These are phyloP conservation scores for Acer yangbiense DNA, from an alignment of 345 rosid genomes.

Conservation along the genomic window DNA sequence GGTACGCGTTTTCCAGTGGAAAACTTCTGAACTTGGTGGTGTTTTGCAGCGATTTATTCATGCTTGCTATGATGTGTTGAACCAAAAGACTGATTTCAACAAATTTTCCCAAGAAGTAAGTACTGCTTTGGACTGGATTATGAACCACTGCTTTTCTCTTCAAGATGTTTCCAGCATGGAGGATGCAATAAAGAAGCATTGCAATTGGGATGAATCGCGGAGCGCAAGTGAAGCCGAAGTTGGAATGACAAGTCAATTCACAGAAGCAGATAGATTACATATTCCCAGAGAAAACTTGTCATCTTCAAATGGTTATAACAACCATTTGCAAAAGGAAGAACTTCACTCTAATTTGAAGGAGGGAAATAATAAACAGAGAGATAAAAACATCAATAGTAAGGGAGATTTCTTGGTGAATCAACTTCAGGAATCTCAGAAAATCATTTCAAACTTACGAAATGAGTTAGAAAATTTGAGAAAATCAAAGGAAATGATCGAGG, in stretches of 20 bases:
- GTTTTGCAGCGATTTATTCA: constrained; percentile 62
- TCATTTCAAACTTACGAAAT: constrained; percentile 32
- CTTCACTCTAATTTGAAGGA: constrained; percentile 26
- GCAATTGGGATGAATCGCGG: constrained; percentile 65
- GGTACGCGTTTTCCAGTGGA: constrained; percentile 88
- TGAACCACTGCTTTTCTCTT: constrained; percentile 85
- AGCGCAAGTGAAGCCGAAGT: constrained; percentile 70
- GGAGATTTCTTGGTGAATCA: constrained; percentile 31
- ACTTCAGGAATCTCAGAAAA: constrained; percentile 45
- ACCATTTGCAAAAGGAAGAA: constrained; percentile 28
- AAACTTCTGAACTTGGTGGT: constrained; percentile 63
- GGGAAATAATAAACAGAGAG: constrained; percentile 37
- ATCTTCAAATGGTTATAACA: constrained; percentile 15
- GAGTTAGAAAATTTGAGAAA: constrained; percentile 43
- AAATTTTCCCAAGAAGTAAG: constrained; percentile 63
- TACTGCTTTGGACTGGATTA: constrained; percentile 75
- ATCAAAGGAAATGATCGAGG: constrained; percentile 35
- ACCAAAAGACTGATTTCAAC: constrained; percentile 54
- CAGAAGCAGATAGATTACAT: constrained; percentile 41
- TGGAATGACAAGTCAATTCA: constrained; percentile 36
- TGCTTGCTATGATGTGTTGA: constrained; percentile 64
- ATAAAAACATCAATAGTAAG: constrained; percentile 25
- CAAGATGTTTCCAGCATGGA: constrained; percentile 95
- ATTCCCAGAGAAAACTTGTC: constrained; percentile 19
- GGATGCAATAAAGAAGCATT: constrained; percentile 63